Base-by-base conservation (phyloP, 257 asterid genomes). In the Anisodus tanguticus region DNA sequence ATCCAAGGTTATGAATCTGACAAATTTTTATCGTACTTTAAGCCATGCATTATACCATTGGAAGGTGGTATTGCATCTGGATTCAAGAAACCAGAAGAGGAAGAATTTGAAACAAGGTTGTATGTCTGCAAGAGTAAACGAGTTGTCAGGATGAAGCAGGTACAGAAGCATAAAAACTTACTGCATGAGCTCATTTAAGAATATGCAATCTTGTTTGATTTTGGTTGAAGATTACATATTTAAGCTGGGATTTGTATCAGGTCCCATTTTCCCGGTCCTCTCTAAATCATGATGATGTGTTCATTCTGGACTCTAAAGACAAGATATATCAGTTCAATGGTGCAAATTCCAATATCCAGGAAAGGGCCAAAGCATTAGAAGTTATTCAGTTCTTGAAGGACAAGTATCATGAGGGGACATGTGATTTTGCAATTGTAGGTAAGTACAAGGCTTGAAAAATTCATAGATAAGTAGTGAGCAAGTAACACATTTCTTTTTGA, bases 281-380 rank as follows among this genome's bases (percentile, higher is more conserved):
- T 0, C 88, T 97, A 85, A 97, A 97, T 89, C 99, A 97, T 54
- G 99, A 97, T 64, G 99, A 97, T 85, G 98, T 97, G 81, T 97
- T 97, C 89, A 93, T 97, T 82, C 94, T 97, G 82, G 97, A 97
- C 85, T 89, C 99, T 26, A 89, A 95, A 90, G 94, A 92, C 69
- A 97, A 97, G 93, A 93, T 97, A 88, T 95, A 89, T 88, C 99
- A 95, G 85, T 97, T 97, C 98, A 97, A 97, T 84, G 99, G 99
- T 81, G 97, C 92, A 83, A 97, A 97, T 91, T 95, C 99, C 78
- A 95, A 84, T 88, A 97, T 97, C 79, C 99, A 97, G 83, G 99
- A 97, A 88, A 92, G 99, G 88, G 99, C 99, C 86, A 97, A 95
- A 89, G 94, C 99, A 84, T 87, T 97, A 87, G 99, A 97, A 97